These are phyloP conservation scores for Mortierella claussenii DNA, from an alignment of 192 early-diverging fungal genomes.

Conservation along the genomic window DNA sequence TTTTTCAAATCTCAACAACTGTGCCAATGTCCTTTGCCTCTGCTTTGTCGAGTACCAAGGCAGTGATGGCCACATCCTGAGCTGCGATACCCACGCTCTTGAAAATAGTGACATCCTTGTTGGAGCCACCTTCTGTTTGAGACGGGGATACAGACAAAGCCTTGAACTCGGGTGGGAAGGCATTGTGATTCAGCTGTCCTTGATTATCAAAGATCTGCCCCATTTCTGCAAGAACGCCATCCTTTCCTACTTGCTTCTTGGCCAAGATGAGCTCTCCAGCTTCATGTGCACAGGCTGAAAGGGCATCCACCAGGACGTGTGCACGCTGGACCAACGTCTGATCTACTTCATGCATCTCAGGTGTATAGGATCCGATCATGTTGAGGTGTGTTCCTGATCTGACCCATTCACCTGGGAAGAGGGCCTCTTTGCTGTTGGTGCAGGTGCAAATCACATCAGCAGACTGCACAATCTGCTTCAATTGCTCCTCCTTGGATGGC, in stretches of 20 bases:
- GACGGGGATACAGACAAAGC: neutral
- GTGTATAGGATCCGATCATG: constrained; percentile 60
- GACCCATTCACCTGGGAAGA: constrained; percentile 58
- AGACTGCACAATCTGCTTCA: constrained; percentile 43
- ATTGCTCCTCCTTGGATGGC: neutral
- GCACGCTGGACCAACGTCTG: constrained; percentile 44
- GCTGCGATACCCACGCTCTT: constrained; percentile 67
- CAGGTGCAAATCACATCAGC: constrained; percentile 66
- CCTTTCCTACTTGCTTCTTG: constrained; percentile 32
- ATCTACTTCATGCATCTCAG: constrained; percentile 65
- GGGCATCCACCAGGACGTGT: constrained; percentile 53
- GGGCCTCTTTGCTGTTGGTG: constrained; percentile 54
- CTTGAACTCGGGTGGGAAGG: constrained; percentile 11
- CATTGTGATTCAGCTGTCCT: constrained; percentile 3
- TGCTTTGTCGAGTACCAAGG: constrained; percentile 52
- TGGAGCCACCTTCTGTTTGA: neutral
- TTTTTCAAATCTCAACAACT: constrained; percentile 43
- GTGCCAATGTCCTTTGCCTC: constrained; percentile 52
- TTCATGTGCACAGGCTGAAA: constrained; percentile 54
- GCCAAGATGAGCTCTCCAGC: constrained; percentile 62
- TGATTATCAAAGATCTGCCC: constrained; percentile 23
- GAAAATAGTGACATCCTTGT: constrained; percentile 57
- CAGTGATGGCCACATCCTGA: constrained; percentile 64
- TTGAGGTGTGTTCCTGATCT: constrained; percentile 58
- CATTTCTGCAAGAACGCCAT: constrained; percentile 28